Evolutionary conservation across 2,329 filamentous ascomycete genomes (phyloP).

Genomic region (Sarocladium oryzae): DNA sequence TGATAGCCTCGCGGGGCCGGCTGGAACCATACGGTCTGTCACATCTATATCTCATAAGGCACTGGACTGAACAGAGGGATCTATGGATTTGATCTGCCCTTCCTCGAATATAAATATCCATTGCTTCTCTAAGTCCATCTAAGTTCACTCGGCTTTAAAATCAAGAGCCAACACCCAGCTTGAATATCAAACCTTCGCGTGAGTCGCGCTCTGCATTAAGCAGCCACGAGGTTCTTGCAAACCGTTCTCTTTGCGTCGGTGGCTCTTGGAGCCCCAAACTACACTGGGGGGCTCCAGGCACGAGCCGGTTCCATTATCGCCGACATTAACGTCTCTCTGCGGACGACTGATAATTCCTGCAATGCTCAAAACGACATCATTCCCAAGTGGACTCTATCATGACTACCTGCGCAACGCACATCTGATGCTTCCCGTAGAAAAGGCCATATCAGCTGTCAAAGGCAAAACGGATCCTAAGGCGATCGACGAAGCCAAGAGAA

Average conservation of each 20-base stretch:
- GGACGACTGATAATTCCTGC: neutral
- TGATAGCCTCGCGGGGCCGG: no score
- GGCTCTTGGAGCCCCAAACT: neutral
- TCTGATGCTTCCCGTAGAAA: neutral
- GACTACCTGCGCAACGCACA: neutral
- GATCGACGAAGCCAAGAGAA: neutral
- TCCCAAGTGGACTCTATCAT: neutral
- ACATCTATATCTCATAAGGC: no score
- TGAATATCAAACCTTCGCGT: neutral
- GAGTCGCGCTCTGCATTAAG: neutral
- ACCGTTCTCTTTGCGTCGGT: slow-evolving; percentile 1
- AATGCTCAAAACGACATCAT: neutral
- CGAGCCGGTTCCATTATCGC: neutral
- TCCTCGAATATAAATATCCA: neutral
- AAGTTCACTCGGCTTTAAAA: neutral
- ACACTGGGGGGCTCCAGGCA: neutral
- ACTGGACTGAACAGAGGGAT: no score
- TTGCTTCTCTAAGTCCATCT: neutral
- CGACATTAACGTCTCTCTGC: neutral
- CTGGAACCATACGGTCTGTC: no score
- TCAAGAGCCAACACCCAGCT: neutral
- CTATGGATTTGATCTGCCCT: no score
- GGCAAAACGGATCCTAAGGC: slow-evolving; percentile 5
- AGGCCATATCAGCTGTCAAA: neutral
- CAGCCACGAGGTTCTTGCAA: slow-evolving; percentile 1